Evolutionary conservation across 2,329 filamentous ascomycete genomes (phyloP).

Genomic region (Xylariaceae sp.): DNA sequence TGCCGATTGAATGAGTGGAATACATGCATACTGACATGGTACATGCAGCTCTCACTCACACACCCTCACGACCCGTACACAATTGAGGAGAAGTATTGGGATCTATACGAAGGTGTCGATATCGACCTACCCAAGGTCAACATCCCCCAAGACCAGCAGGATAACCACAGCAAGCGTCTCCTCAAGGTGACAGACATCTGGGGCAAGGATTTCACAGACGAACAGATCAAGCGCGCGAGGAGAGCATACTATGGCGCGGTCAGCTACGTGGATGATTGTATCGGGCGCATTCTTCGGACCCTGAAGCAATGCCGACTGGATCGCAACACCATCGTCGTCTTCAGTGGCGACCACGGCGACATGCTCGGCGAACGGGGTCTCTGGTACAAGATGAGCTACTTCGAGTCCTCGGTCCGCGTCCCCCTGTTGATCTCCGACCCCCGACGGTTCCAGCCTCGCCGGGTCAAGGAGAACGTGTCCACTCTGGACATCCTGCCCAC

Average conservation of each 20-base stretch:
- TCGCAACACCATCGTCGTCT: slow-evolving; percentile 85
- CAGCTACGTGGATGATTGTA: slow-evolving; percentile 89
- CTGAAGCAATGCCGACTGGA: slow-evolving; percentile 75
- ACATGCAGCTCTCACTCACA: slow-evolving; percentile 69
- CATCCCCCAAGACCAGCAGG: slow-evolving; percentile 76
- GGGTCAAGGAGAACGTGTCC: slow-evolving; percentile 78
- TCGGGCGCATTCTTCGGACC: slow-evolving; percentile 74
- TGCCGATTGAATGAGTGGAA: neutral
- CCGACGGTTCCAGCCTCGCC: slow-evolving; percentile 67
- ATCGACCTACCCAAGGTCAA: slow-evolving; percentile 76
- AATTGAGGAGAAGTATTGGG: slow-evolving; percentile 91
- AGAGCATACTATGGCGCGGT: slow-evolving; percentile 91
- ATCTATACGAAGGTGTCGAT: slow-evolving; percentile 82
- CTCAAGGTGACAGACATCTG: slow-evolving; percentile 83
- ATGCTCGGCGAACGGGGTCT: slow-evolving; percentile 91
- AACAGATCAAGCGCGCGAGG: slow-evolving; percentile 80
- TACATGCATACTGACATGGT: slow-evolving; percentile 2
- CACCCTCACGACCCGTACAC: slow-evolving; percentile 95
- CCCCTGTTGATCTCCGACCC: slow-evolving; percentile 84
- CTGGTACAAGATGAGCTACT: slow-evolving; percentile 98
- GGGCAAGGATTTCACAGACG: slow-evolving; percentile 77
- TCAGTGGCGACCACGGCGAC: slow-evolving; percentile 90
- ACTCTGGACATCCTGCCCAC: slow-evolving; percentile 89
- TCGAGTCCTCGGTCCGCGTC: slow-evolving; percentile 84
- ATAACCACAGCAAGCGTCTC: slow-evolving; percentile 81